Percentiles rank a stretch among this genome's conserved stretches.
These are phyloP conservation scores for Saxispiralis lemnorum DNA, from an alignment of 495 filamentous ascomycete species.

Conservation along the genomic window DNA sequence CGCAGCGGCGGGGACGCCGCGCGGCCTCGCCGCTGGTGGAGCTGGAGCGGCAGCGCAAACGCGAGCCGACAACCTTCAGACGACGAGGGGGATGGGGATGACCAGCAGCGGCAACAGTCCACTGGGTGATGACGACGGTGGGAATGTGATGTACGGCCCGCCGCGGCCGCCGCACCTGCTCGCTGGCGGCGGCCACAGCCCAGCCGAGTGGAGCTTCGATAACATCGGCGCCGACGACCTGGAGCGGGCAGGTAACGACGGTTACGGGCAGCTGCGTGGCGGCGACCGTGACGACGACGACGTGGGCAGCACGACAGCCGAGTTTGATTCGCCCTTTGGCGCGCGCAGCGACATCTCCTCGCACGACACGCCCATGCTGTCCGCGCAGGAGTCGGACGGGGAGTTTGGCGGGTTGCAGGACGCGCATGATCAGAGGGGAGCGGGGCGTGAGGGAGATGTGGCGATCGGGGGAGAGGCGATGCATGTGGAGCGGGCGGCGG, in stretches of 20 bases:
- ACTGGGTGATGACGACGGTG: background rate
- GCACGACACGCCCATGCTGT: too few relatives aligned
- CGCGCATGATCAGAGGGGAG: too few relatives aligned
- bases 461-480: too few relatives aligned
- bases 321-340: background rate
- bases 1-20: slow-evolving; percentile 11
- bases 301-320: slow-evolving; percentile 3
- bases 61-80: slow-evolving; percentile 11
- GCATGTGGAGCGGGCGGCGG: too few relatives aligned
- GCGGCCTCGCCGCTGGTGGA: slow-evolving; percentile 6
- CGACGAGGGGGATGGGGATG: slow-evolving; percentile 8
- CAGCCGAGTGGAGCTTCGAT: background rate
- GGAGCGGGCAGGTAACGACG: background rate
- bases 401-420: too few relatives aligned
- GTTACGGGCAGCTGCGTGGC: background rate
- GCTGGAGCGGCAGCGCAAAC: background rate
- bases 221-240: background rate
- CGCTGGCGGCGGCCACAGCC: background rate
- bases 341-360: too few relatives aligned
- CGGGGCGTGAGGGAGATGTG: too few relatives aligned
- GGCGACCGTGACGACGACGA: slow-evolving; percentile 2
- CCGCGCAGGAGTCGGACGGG: too few relatives aligned
- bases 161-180: slow-evolving; percentile 1
- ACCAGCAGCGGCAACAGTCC: background rate
- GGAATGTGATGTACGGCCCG: slow-evolving; percentile 1